Percentiles rank a stretch among this genome's conserved stretches.
Conservation (phyloP, 2,329 filamentous ascomycete genomes). For the Colletotrichum sp. region DNA sequence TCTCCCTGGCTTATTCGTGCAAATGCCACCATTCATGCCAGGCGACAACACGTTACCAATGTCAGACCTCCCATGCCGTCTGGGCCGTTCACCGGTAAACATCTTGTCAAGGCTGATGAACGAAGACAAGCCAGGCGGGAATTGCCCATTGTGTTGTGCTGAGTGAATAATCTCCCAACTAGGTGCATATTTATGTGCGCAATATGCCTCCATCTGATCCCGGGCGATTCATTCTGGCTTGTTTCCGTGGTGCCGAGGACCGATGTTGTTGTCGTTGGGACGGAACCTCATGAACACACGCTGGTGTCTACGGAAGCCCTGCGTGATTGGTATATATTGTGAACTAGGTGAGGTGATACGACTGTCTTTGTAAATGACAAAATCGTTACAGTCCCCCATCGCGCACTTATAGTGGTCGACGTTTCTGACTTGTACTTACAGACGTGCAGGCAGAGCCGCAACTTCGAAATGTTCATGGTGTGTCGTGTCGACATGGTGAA, state of each 20-base stretch:
- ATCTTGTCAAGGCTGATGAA: not conserved
- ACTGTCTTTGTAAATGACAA: not conserved
- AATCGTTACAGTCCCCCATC: not conserved
- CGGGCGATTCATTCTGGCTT: not conserved
- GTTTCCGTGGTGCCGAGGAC: not conserved
- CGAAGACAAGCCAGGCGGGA: not conserved
- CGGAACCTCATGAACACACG: not conserved
- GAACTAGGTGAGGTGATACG: not conserved
- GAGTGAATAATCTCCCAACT: not conserved
- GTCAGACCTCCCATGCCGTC: not conserved
- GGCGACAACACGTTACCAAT: not conserved
- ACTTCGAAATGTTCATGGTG: rapidly evolving
- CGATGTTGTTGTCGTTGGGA: not conserved
- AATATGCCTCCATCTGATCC: not conserved
- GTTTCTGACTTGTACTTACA: not conserved
- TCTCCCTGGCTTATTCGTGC: not conserved
- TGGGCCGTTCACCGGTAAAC: not conserved
- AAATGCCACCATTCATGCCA: not conserved
- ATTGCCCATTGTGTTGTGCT: not conserved
- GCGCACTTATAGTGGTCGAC: too few species aligned
- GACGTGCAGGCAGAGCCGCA: not conserved
- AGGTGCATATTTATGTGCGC: not conserved
- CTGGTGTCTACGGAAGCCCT: not conserved
- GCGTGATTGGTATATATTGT: not conserved
- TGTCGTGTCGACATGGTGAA: not conserved